Evolutionary conservation across 192 early-diverging fungal species (phyloP).

Genomic region (Rhizoclosmatium globosum): DNA sequence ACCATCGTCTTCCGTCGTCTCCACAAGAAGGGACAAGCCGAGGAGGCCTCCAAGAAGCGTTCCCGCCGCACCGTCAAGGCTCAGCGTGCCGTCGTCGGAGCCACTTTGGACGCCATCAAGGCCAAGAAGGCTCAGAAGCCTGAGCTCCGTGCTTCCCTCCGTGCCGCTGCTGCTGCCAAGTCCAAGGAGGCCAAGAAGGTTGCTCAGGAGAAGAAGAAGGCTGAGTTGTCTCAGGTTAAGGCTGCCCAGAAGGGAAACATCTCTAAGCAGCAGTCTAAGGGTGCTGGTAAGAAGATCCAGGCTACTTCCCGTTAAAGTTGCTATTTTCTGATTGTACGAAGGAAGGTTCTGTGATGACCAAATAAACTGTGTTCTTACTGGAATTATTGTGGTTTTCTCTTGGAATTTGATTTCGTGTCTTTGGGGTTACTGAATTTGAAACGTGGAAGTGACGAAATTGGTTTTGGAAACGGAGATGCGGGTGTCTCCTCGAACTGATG

Average conservation of each 20-base stretch:
- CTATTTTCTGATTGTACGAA: neutral
- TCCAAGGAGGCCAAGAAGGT: constrained; percentile 94
- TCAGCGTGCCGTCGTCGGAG: constrained; percentile 95
- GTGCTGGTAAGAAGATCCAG: constrained; percentile 78
- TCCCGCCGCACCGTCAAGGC: constrained; percentile 93
- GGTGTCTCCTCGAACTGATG: too few relatives aligned
- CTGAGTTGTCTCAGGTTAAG: constrained; percentile 80
- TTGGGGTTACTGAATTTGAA: too few relatives aligned
- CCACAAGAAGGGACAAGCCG: constrained; percentile 98
- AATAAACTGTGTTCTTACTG: too few relatives aligned
- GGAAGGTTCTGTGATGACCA: too few relatives aligned
- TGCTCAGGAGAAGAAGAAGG: constrained; percentile 86
- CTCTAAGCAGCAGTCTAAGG: constrained; percentile 84
- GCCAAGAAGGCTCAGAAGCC: constrained; percentile 98
- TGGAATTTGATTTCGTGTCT: too few relatives aligned
- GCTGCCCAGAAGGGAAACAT: constrained; percentile 65
- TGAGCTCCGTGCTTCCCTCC: constrained; percentile 91
- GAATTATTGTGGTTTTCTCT: too few relatives aligned
- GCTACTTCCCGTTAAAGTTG: constrained; percentile 81
- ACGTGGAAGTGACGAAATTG: too few relatives aligned
- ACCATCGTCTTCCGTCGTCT: constrained; percentile 96
- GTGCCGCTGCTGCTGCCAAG: constrained; percentile 82
- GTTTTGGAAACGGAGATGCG: too few relatives aligned
- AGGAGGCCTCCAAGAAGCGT: constrained; percentile 97
- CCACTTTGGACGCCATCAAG: constrained; percentile 94